Evolutionary conservation across 202 grass and related monocot genomes (phyloP).

Genomic region (Miscanthus sacchariflorus): DNA sequence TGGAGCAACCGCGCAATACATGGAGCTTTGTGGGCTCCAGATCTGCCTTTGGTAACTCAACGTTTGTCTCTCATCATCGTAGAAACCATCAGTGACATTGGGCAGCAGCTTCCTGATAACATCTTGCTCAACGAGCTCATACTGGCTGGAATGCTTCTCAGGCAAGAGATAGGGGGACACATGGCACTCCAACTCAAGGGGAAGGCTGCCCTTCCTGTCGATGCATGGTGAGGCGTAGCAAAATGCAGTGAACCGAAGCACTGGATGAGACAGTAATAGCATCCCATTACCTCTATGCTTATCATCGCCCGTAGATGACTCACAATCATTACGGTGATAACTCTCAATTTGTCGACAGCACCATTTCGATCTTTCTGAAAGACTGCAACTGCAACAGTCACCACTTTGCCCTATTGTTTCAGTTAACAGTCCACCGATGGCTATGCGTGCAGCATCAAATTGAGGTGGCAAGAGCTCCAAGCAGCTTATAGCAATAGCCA

Average conservation of each 20-base stretch:
- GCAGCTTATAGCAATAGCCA: neutral
- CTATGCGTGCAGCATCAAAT: neutral
- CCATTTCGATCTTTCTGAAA: too few relatives aligned
- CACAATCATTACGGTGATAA: too few relatives aligned
- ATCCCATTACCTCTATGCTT: too few relatives aligned
- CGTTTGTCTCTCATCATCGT: neutral
- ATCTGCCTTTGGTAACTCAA: neutral
- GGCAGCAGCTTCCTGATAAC: neutral
- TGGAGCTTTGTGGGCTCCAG: neutral
- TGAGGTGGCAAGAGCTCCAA: conserved; percentile 35
- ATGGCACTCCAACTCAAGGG: neutral
- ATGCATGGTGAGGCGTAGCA: neutral
- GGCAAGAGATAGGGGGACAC: neutral
- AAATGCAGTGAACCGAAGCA: neutral
- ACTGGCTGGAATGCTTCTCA: neutral
- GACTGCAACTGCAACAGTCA: neutral
- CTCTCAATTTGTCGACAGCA: too few relatives aligned
- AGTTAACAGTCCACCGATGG: neutral
- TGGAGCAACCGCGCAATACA: neutral
- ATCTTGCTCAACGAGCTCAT: neutral
- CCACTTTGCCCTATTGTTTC: neutral
- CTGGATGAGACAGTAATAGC: neutral
- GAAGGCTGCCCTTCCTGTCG: neutral
- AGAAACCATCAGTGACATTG: conserved; percentile 15
- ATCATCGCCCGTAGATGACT: too few relatives aligned